phyloP scores from a whole-genome alignment of 768 basidiomycete species.

The Suillus paluster region DNA sequence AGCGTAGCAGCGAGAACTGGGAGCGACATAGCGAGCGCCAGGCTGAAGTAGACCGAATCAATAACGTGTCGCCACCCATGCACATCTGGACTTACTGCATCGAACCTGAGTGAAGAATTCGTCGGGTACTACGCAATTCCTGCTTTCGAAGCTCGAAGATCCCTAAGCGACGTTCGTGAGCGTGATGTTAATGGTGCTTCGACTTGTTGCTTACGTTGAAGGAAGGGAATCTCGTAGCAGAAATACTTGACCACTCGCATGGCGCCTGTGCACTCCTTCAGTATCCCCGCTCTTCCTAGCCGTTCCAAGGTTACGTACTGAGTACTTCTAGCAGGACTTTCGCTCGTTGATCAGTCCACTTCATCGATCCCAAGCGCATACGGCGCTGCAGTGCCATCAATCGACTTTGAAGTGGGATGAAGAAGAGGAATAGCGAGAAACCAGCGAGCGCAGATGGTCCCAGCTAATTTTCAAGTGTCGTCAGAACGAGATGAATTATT shows the following conservation, averaged over 20 bases:
- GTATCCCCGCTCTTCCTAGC: background rate
- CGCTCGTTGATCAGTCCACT: conserved; percentile 64
- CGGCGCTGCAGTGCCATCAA: conserved; percentile 63
- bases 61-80: background rate
- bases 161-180: conserved; percentile 37
- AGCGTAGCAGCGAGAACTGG: conserved; percentile 69
- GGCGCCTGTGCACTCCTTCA: conserved; percentile 39
- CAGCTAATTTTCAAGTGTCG: conserved; percentile 44
- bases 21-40: conserved; percentile 59
- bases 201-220: conserved; percentile 51
- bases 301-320: conserved; percentile 36
- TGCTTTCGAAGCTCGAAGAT: conserved; percentile 55
- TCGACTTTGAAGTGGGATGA: conserved; percentile 65
- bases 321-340: conserved; percentile 67
- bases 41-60: conserved; percentile 31
- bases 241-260: conserved; percentile 83
- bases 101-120: conserved; percentile 63
- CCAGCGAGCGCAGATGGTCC: conserved; percentile 74
- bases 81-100: conserved; percentile 51
- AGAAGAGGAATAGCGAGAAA: conserved; percentile 65
- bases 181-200: conserved; percentile 4
- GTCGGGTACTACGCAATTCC: conserved; percentile 59
- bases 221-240: conserved; percentile 70
- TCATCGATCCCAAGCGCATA: conserved; percentile 58
- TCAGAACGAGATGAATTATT: background rate